A percentile compares a stretch with the other conserved stretches of the same genome.
Conservation (phyloP, 805 yeast genomes). For the Nakazawaea pomicola region DNA sequence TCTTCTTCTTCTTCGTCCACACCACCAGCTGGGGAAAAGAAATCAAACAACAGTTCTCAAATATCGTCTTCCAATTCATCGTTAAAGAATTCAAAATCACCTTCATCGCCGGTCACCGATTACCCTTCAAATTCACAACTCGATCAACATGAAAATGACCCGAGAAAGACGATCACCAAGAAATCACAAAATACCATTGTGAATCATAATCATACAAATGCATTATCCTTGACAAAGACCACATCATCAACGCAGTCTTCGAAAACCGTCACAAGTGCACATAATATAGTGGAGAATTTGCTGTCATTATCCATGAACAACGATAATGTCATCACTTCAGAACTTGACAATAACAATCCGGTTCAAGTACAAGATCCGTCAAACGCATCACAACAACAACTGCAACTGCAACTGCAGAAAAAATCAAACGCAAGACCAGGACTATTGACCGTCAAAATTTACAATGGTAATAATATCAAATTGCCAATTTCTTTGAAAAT, state of each 20-base stretch:
- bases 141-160: conserved; percentile 6
- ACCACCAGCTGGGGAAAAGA: neutral
- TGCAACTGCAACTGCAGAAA: neutral
- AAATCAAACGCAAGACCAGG: conserved; percentile 45
- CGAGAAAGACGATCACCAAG: conserved; percentile 7
- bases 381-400: too few species aligned
- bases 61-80: conserved; percentile 8
- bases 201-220: neutral
- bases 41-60: too few species aligned
- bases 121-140: neutral
- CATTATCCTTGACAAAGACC: conserved; percentile 5
- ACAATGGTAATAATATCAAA: conserved; percentile 59
- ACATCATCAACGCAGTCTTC: conserved; percentile 10
- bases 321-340: conserved; percentile 9
- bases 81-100: neutral
- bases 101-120: neutral
- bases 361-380: conserved; percentile 6
- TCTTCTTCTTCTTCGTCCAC: neutral
- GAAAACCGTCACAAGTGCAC: conserved; percentile 10
- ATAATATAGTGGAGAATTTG: conserved; percentile 1
- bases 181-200: conserved; percentile 6
- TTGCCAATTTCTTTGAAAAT: conserved; percentile 69
- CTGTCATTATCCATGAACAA: conserved; percentile 7
- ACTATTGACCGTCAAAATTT: conserved; percentile 69
- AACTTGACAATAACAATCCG: conserved; percentile 11